A percentile compares a stretch with the other conserved stretches of the same genome.
These are phyloP conservation scores for Russula vinacea DNA, from an alignment of 768 basidiomycete genomes.

Conservation along the genomic window DNA sequence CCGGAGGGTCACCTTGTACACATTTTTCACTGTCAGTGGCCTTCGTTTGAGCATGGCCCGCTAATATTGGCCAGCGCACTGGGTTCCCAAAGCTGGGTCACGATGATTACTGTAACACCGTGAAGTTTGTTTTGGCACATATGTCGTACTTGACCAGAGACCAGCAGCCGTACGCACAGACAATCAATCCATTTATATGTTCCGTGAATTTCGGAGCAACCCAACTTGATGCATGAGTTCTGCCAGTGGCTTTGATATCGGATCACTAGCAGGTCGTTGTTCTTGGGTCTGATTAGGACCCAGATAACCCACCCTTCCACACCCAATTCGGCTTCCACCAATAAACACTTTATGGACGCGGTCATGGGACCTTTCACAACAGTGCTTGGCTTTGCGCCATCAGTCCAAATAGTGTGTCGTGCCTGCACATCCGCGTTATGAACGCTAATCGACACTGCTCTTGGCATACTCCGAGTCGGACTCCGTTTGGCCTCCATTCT, in stretches of 20 bases:
- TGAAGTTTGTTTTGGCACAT: no score
- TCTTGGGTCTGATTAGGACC: neutral
- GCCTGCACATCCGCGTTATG: neutral
- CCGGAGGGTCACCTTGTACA: slow-evolving; percentile 37
- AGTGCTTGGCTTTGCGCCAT: neutral
- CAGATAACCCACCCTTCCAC: neutral
- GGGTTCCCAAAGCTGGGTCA: no score
- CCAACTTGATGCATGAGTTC: no score
- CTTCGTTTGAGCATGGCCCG: no score
- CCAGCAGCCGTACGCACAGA: neutral
- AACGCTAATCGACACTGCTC: neutral
- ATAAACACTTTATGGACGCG: neutral
- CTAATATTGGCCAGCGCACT: slow-evolving; percentile 32
- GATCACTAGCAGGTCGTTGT: neutral
- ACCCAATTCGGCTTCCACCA: neutral
- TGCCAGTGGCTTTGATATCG: neutral
- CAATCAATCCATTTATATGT: neutral
- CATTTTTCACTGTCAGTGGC: slow-evolving; percentile 40
- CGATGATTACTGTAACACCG: no score
- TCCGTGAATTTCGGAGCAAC: neutral
- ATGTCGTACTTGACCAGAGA: no score
- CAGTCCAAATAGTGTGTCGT: neutral
- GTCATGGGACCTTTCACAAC: neutral
- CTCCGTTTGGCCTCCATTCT: neutral
- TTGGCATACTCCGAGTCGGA: no score